Conservation (phyloP, 345 rosid species). For the Sonneratia alba region DNA sequence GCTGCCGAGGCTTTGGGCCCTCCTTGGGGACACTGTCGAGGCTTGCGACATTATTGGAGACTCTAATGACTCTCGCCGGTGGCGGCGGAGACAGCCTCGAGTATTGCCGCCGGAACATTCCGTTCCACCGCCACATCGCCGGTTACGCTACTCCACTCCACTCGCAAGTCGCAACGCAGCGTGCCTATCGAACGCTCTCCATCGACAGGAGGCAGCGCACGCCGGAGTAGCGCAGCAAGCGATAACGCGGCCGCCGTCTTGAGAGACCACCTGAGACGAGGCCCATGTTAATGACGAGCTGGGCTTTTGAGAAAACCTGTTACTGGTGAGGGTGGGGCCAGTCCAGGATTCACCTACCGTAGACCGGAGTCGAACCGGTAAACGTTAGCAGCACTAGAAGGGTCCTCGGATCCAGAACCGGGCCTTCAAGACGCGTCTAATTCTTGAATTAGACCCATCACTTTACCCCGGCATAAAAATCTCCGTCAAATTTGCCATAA, state of each 20-base stretch:
- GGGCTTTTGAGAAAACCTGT: not conserved
- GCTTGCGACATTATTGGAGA: conserved; percentile 48
- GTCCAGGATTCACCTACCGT: no score
- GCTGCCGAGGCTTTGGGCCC: conserved; percentile 76
- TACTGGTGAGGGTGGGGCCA: not conserved
- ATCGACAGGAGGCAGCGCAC: no score
- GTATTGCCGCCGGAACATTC: conserved; percentile 6
- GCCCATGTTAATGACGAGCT: not conserved
- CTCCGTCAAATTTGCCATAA: no score
- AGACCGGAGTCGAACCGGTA: no score
- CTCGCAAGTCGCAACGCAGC: not conserved
- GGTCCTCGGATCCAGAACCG: no score
- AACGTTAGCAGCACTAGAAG: no score
- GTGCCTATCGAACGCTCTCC: no score
- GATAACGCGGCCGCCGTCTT: not conserved
- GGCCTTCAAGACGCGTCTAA: no score
- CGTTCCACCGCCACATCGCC: conserved; percentile 1
- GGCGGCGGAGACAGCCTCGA: conserved; percentile 13
- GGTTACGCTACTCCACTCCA: not conserved
- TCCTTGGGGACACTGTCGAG: conserved; percentile 43
- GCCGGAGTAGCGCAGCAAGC: no score
- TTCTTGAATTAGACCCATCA: no score
- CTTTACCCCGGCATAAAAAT: no score
- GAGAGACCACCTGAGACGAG: not conserved
- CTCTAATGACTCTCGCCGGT: conserved; percentile 42